Evolutionary conservation across 352 stramenopile genomes (phyloP), one percentile per base, ranked within the genome.

Genomic region (Phytophthora citricola): DNA sequence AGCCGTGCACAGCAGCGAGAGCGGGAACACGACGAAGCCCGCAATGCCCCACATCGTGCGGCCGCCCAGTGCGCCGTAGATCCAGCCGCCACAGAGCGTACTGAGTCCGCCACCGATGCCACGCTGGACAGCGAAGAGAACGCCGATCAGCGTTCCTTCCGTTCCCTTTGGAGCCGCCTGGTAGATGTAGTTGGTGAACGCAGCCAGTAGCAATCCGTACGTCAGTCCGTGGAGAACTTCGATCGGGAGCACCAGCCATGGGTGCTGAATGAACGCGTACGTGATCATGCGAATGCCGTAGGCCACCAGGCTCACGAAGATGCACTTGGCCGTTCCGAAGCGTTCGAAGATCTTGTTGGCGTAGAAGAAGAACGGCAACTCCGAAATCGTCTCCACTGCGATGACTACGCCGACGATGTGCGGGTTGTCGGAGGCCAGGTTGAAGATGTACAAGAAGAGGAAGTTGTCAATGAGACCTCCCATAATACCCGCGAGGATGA

Each of bases 121-220:
- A 11, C 65, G 74, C 48, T 81, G 76, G 12, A 84, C 69, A 10
- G 59, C 66, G 20, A 66, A 75, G 9, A 84, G 54, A 27, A 84
- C 59, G 9, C 76, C 76, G 44, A 84, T 77, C 66, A 81, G 77
- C 15, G 72, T 81, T 5, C 72, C 75, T 48, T 84, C 65, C 0
- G 72, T 73, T 2, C 72, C 73, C 45, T 71, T 71, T 11, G 76
- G 76, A 1, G 73, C 69, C 0, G 62, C 54, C 24, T 74, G 38
- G 49, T 84, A 84, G 17, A 78, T 63, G 64, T 81, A 84, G 44
- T 84, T 76, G 26, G 73, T 81, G 56, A 76, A 74, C 12, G 76
- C 73, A 0, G 73, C 71, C 55, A 75, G 50, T 17, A 78, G 24
- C 45, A 84, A 67, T 7, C 69, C 70, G 46, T 70, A 84, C n/a